Evolutionary conservation across 2,329 filamentous ascomycete species (phyloP), one percentile per base, ranked within the genome.

Genomic region (Mariannaea sp.): DNA sequence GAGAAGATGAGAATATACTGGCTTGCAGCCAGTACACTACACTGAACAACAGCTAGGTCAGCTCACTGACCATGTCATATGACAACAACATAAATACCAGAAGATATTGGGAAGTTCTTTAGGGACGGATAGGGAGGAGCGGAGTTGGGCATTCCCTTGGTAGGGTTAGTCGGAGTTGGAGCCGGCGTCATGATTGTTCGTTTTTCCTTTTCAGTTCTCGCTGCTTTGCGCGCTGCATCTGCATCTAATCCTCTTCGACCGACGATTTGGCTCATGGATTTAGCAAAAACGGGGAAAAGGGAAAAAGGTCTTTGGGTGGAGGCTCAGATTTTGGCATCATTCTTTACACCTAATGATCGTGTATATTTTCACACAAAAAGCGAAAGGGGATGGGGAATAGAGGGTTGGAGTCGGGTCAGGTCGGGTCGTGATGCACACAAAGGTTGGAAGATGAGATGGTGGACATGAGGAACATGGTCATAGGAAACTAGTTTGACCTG

Each of bases 151-250:
- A 65, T 65, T 62, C 59, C 62, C 60, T 62, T 66, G 64, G 52
- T 56, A 56, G 61, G 60, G 62, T 49, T 30, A 51, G 45, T 65
- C 59, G 64, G 67, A 65, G 64, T 69, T 66, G 59, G 66, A 65
- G 65, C 61, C 62, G 63, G 67, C 62, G 66, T 70, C 65, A 65
- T 63, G 62, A 67, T 65, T 65, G 66, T 65, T 66, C 60, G 55
- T 61, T 66, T 66, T 55, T 64, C 65, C 63, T 55, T 54, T 65
- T 65, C 57, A 64, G 55, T 62, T 66, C 55, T 64, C 64, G 62
- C 60, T 66, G 62, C 59, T 64, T 66, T 65, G 59, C 60, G 59
- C 62, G 60, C 62, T 66, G 62, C 64, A 66, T 66, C 64, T 66
- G 64, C 64, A 66, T 66, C 62, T 65, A 57, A 63, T 63, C 59